A percentile compares a stretch with the other conserved stretches of the same genome.
Conservation (phyloP, 2,329 filamentous ascomycete genomes). For the Zasmidium angulare region DNA sequence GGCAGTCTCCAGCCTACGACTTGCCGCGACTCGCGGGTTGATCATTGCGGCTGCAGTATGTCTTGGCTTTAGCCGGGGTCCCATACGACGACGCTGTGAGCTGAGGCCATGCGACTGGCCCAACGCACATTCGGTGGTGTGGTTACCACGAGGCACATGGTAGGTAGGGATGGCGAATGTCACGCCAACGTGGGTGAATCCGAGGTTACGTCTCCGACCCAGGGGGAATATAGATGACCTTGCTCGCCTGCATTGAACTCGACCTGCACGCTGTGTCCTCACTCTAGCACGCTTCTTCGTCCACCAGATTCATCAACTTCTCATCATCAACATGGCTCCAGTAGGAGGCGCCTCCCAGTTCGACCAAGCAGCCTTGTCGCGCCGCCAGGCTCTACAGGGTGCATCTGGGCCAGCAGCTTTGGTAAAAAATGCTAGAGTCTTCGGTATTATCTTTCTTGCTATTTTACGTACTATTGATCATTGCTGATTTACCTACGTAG, state of each 20-base stretch:
- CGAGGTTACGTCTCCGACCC: too few species aligned
- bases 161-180: neutral
- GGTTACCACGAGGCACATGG: neutral
- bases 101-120: neutral
- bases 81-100: neutral
- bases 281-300: neutral
- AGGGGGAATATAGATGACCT: neutral
- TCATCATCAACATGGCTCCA: constrained; percentile 36
- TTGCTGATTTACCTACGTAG: too few species aligned
- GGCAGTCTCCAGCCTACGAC: neutral
- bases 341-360: constrained; percentile 37
- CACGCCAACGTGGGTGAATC: neutral
- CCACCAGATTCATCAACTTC: neutral
- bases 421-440: constrained; percentile 54
- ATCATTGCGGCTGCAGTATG: neutral
- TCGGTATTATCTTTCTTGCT: too few species aligned
- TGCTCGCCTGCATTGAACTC: neutral
- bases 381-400: constrained; percentile 42
- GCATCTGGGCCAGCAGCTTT: constrained; percentile 49
- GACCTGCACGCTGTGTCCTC: neutral
- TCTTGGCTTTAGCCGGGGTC: neutral
- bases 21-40: neutral
- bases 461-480: too few species aligned
- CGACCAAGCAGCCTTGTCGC: constrained; percentile 42
- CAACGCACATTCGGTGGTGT: neutral